Base-by-base conservation (phyloP, 1,139 yeast genomes). In the Candida smagusa region DNA sequence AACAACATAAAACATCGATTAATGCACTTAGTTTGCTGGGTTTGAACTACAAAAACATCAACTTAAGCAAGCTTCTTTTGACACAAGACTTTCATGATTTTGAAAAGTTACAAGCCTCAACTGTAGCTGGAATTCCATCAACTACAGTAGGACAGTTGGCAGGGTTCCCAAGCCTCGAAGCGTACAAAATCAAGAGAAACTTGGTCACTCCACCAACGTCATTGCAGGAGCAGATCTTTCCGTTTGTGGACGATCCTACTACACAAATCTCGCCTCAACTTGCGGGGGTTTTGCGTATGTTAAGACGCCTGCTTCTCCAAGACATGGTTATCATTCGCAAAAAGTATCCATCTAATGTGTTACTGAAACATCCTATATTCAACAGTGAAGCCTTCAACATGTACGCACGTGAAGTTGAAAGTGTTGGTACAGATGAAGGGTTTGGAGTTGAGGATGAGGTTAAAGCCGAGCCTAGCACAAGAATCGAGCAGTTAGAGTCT, bases 301-400 rank as follows among this genome's bases (percentile, higher is more conserved):
- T 65, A 23, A 46, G 69, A 36, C 46, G 54, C 28, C 48, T 53
- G 26, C 45, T 65, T 27, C 49, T 60, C 24, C 71, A 65, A 46
- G 71, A 65, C 41, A 63, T 65, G 70, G 62, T 58, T 3, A 38
- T 59, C 2, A 39, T 65, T 2, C 52, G 50, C 35, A 44, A 41
- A 26, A 39, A 44, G 27, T 60, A 56, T 41, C 68, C 69, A 3
- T 37, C 47, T 6, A 59, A 56, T 40, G 56, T 61, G 4, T 43
- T 64, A 9, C 52, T 55, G 16, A 44, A 45, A 25, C 65, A 63
- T 39, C 60, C 62, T 5, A 46, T 63, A 4, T 65, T 65, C 45
- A 56, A 50, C 33, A 45, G 53, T 9, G 42, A 44, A 2, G 35
- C 47, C 7, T 63, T 63, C 39, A 41, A 45, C 16, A 40, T 44